Percentiles rank a stretch among this genome's conserved stretches.
Evolutionary conservation across 345 rosid species (phyloP).

Genomic region (Physaria fendleri): DNA sequence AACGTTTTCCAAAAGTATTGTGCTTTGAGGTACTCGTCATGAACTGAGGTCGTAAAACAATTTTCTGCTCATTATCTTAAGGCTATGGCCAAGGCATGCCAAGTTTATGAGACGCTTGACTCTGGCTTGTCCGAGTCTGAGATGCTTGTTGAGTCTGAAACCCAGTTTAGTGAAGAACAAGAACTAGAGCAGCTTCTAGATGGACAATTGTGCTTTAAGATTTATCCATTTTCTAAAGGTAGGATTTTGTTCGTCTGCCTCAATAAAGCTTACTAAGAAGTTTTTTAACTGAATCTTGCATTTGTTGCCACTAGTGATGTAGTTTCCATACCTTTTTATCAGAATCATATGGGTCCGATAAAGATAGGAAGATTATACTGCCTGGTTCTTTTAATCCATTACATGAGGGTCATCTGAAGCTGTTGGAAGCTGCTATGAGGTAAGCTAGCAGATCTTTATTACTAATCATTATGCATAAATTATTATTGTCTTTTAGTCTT

Average conservation of each 20-base stretch:
- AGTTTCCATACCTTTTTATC: constrained; percentile 20
- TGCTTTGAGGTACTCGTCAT: not conserved
- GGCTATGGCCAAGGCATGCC: constrained; percentile 86
- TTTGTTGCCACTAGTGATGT: constrained; percentile 12
- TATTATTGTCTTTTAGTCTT: not conserved
- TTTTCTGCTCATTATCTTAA: constrained; percentile 34
- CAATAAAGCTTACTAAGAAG: not conserved
- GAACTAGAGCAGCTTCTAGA: constrained; percentile 65
- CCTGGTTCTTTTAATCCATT: constrained; percentile 92
- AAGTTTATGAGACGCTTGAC: constrained; percentile 40
- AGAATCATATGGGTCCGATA: constrained; percentile 33
- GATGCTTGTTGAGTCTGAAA: constrained; percentile 40
- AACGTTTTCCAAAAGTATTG: not conserved
- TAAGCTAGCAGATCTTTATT: constrained; percentile 23
- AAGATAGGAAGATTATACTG: constrained; percentile 68
- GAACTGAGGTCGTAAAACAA: not conserved
- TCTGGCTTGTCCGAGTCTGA: constrained; percentile 62
- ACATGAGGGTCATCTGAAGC: constrained; percentile 78
- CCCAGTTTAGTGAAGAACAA: constrained; percentile 55
- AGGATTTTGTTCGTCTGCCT: constrained; percentile 28
- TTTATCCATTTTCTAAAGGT: constrained; percentile 66
- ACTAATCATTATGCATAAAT: not conserved
- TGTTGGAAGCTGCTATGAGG: constrained; percentile 86
- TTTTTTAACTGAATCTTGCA: not conserved
- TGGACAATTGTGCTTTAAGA: constrained; percentile 63